Conservation (phyloP, 495 filamentous ascomycete genomes). For the Alectoria sarmentosa region DNA sequence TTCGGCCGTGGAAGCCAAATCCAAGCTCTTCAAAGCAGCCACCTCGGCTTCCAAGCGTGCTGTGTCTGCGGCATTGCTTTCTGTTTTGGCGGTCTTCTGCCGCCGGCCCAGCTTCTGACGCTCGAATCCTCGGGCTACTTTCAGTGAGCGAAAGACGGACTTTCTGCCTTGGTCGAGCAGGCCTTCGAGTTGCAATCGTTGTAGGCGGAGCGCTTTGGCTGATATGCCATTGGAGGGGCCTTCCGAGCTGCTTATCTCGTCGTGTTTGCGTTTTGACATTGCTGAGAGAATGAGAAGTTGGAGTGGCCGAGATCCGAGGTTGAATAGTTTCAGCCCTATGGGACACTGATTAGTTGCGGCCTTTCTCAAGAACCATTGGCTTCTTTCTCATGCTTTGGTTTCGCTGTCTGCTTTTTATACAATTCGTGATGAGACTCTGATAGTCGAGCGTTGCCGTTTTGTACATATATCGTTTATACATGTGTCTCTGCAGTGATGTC, state of each 20-base stretch:
- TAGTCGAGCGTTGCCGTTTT: not conserved
- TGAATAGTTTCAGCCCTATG: not conserved
- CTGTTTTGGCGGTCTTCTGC: slow-evolving; percentile 55
- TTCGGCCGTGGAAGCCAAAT: slow-evolving; percentile 57
- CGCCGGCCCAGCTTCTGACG: slow-evolving; percentile 78
- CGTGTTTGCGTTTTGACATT: slow-evolving; percentile 46
- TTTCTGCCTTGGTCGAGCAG: slow-evolving; percentile 53
- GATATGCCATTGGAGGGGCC: not conserved
- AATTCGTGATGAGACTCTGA: not conserved
- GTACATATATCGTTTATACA: not conserved
- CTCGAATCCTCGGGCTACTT: slow-evolving; percentile 79
- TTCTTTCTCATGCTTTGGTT: not conserved
- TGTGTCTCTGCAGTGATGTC: slow-evolving; percentile 3
- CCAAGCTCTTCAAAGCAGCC: slow-evolving; percentile 61
- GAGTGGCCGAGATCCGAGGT: not conserved
- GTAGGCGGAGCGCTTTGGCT: not conserved
- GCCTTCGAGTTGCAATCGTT: slow-evolving; percentile 38
- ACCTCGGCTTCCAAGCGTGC: slow-evolving; percentile 61
- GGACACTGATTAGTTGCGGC: not conserved
- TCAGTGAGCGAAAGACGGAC: slow-evolving; percentile 60
- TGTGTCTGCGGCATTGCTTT: slow-evolving; percentile 36
- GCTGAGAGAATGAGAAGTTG: not conserved
- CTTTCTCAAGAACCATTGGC: too few species aligned
- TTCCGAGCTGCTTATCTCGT: slow-evolving; percentile 29
- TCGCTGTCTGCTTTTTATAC: not conserved